A percentile compares a stretch with the other conserved stretches of the same genome.
Evolutionary conservation across 225 moss, liverwort and hornwort species (phyloP).

Genomic region (Bryoerythrophyllum caledonicum): DNA sequence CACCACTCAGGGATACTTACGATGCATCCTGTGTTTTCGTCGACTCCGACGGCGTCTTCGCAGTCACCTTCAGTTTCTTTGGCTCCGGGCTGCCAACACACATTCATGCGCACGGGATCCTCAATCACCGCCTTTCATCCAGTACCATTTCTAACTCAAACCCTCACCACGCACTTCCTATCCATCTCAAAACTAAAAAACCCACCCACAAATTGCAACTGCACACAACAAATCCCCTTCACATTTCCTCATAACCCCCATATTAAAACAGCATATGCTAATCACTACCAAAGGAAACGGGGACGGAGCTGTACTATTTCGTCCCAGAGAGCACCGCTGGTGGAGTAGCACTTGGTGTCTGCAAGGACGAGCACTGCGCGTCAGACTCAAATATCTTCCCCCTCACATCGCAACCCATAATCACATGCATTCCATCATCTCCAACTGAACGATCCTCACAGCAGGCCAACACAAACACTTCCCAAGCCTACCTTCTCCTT

Average conservation of each 20-base stretch:
- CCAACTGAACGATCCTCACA: background rate
- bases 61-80: slow-evolving; percentile 50
- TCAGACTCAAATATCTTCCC: background rate
- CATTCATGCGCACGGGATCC: background rate
- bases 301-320: slow-evolving; percentile 41
- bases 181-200: background rate
- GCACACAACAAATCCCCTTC: background rate
- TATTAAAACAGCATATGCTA: background rate
- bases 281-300: background rate
- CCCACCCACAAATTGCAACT: background rate
- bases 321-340: slow-evolving; percentile 47
- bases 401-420: background rate
- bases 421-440: background rate
- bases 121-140: slow-evolving; percentile 12
- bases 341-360: slow-evolving; percentile 39
- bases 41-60: slow-evolving; percentile 41
- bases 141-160: slow-evolving; percentile 15
- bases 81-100: slow-evolving; percentile 51
- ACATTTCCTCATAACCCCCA: background rate
- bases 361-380: slow-evolving; percentile 18
- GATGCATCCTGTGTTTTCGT: slow-evolving; percentile 33
- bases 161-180: slow-evolving; percentile 4
- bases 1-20: slow-evolving; percentile 24
- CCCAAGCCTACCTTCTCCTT: slow-evolving; percentile 44
- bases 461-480: background rate